Conservation (phyloP, 2,329 filamentous ascomycete species). For the Chrysosporium queenslandicum region DNA sequence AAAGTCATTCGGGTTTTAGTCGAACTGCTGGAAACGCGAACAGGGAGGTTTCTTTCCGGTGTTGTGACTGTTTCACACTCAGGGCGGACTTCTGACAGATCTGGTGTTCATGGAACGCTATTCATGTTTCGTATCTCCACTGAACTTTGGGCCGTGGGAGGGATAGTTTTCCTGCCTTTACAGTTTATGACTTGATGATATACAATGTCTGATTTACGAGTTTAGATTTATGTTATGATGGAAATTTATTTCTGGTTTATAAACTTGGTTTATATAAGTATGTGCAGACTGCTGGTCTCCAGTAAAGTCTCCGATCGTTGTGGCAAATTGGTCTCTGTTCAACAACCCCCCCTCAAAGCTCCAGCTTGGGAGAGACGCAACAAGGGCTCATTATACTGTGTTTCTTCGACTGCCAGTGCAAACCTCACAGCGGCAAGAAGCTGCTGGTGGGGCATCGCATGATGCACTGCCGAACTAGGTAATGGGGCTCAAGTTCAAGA, state of each 20-base stretch:
- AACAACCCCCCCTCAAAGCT: too few species aligned
- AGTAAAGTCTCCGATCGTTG: too few species aligned
- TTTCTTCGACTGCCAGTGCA: too few species aligned
- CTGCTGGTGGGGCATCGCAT: slow-evolving; percentile 2
- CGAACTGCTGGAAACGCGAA: not conserved
- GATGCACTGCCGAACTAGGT: not conserved
- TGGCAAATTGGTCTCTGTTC: not conserved
- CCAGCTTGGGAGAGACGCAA: too few species aligned
- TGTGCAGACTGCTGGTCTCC: too few species aligned
- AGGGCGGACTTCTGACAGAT: not conserved
- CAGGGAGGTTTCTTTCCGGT: not conserved
- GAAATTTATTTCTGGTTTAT: not conserved
- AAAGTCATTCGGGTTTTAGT: not conserved
- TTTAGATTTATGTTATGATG: not conserved
- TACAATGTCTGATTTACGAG: not conserved
- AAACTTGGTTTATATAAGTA: not conserved
- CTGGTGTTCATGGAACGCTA: not conserved
- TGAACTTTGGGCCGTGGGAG: not conserved
- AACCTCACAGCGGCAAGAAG: too few species aligned
- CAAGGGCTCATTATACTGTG: too few species aligned
- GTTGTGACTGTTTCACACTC: not conserved
- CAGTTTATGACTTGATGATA: not conserved
- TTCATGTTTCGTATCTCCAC: not conserved
- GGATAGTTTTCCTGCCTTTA: not conserved
- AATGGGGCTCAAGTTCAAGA: not conserved